Evolutionary conservation across 2,329 filamentous ascomycete species (phyloP), one percentile per base, ranked within the genome.

Genomic region (Thelonectria olida): DNA sequence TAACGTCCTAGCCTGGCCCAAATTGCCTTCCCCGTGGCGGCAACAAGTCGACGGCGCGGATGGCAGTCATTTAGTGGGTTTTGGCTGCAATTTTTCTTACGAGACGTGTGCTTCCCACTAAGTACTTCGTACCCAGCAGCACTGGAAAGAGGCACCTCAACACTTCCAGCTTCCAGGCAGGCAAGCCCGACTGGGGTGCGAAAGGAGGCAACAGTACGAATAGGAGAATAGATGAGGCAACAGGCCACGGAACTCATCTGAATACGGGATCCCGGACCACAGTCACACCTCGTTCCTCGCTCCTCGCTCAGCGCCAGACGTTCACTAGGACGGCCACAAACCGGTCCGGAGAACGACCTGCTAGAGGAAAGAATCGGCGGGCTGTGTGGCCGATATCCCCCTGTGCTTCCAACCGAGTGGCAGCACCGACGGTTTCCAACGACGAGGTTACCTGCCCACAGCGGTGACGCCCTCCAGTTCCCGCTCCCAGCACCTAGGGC

Each of bases 301-400:
- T n/a, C n/a, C n/a, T n/a, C 51, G 17, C 19, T 53, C 48, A 44
- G 48, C 38, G 25, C 34, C 55, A 53, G 41, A 41, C 36, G 42
- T 20, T 34, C n/a, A n/a, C n/a, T 34, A 25, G 42, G 27, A 45
- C 41, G n/a, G 25, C 38, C 13, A 44, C 36, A 49, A 51, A 28
- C 50, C 20, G 57, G 51, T 5, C 38, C 58, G 58, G 58, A 55
- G 58, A 34, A 45, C 17, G 48, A 7, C 28, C 58, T 51, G 22
- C 47, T 27, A 47, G 58, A 44, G 58, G 58, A 44, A 55, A 55
- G 52, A 61, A 61, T 61, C 51, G 44, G 58, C 57, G 38, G 20
- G 42, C 31, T 34, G 55, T 28, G 50, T 48, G 50, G 47, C 57
- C 57, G 47, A 42, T 59, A 50, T 28, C 44, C 42, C 44, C 54